phyloP scores from a whole-genome alignment of 1,284 basidiomycete genomes.

The Apiotrichum gracile region DNA sequence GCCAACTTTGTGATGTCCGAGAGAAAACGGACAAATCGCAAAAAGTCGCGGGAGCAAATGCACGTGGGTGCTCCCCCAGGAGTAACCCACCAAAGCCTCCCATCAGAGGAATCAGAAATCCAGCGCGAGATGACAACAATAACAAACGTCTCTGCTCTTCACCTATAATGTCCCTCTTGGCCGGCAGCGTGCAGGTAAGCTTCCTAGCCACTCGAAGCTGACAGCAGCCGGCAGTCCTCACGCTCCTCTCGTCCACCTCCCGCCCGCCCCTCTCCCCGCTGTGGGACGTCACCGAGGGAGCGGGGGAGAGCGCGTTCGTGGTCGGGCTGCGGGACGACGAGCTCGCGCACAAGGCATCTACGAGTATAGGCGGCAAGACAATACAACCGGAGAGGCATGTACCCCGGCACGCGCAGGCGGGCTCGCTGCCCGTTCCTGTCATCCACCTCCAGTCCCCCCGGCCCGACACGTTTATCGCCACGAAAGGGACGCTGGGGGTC shows the following conservation, averaged over 20 bases:
- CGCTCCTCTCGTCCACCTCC: slow-evolving; percentile 71
- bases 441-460: slow-evolving; percentile 78
- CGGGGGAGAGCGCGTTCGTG: slow-evolving; percentile 58
- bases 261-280: slow-evolving; percentile 57
- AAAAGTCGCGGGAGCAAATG: not conserved
- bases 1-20: not conserved
- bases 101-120: no score
- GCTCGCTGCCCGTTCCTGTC: slow-evolving; percentile 55
- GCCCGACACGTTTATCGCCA: slow-evolving; percentile 61
- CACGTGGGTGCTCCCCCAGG: no score
- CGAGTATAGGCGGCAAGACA: no score
- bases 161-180: slow-evolving; percentile 20
- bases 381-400: slow-evolving; percentile 10
- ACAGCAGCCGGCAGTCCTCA: slow-evolving; percentile 59
- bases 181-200: slow-evolving; percentile 25
- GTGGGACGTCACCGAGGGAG: slow-evolving; percentile 57
- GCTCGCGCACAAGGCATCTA: no score
- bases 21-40: not conserved
- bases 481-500: slow-evolving; percentile 57
- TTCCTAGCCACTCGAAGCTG: not conserved
- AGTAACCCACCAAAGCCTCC: no score
- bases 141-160: no score
- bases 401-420: slow-evolving; percentile 47
- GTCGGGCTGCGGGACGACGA: slow-evolving; percentile 58
- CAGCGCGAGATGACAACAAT: no score